A percentile compares a stretch with the other conserved stretches of the same genome.
Conservation (phyloP, 192 early-diverging fungal species). For the Glomus cerebriforme region DNA sequence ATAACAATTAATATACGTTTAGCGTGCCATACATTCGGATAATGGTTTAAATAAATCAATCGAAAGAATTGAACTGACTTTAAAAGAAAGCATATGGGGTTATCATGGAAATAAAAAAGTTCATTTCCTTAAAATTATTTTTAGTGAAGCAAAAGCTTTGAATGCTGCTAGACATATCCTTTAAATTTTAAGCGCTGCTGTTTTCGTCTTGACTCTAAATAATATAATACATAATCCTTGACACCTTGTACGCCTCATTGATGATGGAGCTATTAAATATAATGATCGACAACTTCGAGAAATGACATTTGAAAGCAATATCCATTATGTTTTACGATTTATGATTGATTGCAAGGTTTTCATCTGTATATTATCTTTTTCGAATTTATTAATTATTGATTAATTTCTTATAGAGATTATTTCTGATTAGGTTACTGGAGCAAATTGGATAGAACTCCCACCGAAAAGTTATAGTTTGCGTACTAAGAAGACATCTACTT, state of each 20-base stretch:
- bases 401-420: neutral
- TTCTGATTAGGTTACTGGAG: slow-evolving; percentile 65
- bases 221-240: neutral
- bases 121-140: slow-evolving; percentile 78
- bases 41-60: slow-evolving; percentile 36
- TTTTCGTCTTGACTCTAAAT: neutral
- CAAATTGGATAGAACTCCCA: slow-evolving; percentile 91
- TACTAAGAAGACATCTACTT: slow-evolving; percentile 43
- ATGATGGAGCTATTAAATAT: slow-evolving; percentile 27
- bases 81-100: slow-evolving; percentile 83
- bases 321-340: slow-evolving; percentile 84
- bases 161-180: slow-evolving; percentile 40
- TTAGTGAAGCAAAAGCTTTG: slow-evolving; percentile 57
- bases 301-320: slow-evolving; percentile 85
- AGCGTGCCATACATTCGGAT: neutral
- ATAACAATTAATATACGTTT: neutral
- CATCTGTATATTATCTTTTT: neutral
- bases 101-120: slow-evolving; percentile 82
- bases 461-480: slow-evolving; percentile 69
- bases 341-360: slow-evolving; percentile 89
- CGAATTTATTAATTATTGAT: neutral
- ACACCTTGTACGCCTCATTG: slow-evolving; percentile 32
- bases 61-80: slow-evolving; percentile 66
- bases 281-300: slow-evolving; percentile 32
- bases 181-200: neutral